Evolutionary conservation across 2,329 filamentous ascomycete genomes (phyloP), one percentile per base, ranked within the genome.

Genomic region (Teratosphaeria gauchensis): DNA sequence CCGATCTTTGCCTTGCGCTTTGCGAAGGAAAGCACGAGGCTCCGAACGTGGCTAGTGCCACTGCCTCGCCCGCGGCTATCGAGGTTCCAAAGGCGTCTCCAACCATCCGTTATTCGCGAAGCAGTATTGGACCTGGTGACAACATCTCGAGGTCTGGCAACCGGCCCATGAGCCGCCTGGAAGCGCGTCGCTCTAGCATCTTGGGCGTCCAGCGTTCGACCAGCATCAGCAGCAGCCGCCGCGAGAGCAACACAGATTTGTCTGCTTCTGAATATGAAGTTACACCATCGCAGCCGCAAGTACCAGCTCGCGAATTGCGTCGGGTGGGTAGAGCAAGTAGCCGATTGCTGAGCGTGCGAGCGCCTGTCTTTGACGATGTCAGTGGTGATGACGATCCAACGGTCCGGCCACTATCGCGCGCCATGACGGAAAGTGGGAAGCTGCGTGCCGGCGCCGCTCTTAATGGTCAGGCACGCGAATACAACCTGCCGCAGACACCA

Each of bases 1-100:
- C 92, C 0, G 94, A 99, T 73, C 80, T 99, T 6, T 96, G 90
- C 70, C 82, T 99, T 58, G 89, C 91, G 0, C 77, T 99, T 14
- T 77, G 74, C 63, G 77, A 79, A 54, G 68, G 66, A 53, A 71
- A 71, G 54, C 66, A 68, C 53, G 68, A 70, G 35, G 59, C 63
- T 19, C 57, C 62, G 16, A 61, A 54, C 24, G 51, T 61, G 2
- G 24, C 52, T 9, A 53, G 52, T 7, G 52, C 31, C 28, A 55
- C 63, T 11, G 57, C 65, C n/a, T 67, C 67, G 9, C 65, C 67
- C 7, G 52, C 63, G 12, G 55, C 55, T 1, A 54, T 64, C 11
- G 61, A 64, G 7, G 55, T 58, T 2, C 30, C 55, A 9, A 58
- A 54, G n/a, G 30, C 31, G 9, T 59, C 58, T 16, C 62, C 61